phyloP scores from a whole-genome alignment of 345 rosid genomes.

The Kernera saxatilis region DNA sequence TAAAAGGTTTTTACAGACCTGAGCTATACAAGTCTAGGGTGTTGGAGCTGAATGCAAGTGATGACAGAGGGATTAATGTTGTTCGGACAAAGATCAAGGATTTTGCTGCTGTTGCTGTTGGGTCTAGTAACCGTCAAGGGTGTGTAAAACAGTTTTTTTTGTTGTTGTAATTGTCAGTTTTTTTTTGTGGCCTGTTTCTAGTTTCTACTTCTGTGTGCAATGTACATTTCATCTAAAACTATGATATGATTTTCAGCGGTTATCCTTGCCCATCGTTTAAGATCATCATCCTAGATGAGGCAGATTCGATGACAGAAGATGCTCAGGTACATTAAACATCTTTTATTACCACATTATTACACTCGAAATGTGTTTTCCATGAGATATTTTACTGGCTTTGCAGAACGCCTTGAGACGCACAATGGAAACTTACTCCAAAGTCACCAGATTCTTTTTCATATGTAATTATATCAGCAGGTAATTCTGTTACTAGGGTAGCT shows the following conservation, averaged over 20 bases:
- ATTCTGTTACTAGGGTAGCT: neutral
- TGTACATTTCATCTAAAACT: neutral
- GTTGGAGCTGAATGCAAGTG: conserved; percentile 96
- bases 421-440: conserved; percentile 95
- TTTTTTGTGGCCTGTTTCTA: neutral
- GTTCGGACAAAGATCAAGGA: conserved; percentile 92
- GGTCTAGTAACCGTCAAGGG: conserved; percentile 68
- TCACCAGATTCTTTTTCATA: conserved; percentile 90
- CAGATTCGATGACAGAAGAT: conserved; percentile 99
- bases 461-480: conserved; percentile 98
- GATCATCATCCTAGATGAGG: conserved; percentile 89
- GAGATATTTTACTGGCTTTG: neutral
- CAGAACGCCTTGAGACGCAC: conserved; percentile 95
- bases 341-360: neutral
- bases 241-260: conserved; percentile 39
- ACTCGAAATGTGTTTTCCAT: neutral
- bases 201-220: neutral
- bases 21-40: conserved; percentile 91
- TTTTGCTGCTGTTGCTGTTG: conserved; percentile 94
- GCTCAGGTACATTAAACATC: conserved; percentile 66
- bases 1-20: conserved; percentile 47
- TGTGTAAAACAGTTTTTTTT: conserved; percentile 9
- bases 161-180: neutral
- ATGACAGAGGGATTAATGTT: conserved; percentile 96
- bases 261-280: conserved; percentile 92